Conservation (phyloP, 805 yeast genomes). For the Saccharomyces cerevisiae region DNA sequence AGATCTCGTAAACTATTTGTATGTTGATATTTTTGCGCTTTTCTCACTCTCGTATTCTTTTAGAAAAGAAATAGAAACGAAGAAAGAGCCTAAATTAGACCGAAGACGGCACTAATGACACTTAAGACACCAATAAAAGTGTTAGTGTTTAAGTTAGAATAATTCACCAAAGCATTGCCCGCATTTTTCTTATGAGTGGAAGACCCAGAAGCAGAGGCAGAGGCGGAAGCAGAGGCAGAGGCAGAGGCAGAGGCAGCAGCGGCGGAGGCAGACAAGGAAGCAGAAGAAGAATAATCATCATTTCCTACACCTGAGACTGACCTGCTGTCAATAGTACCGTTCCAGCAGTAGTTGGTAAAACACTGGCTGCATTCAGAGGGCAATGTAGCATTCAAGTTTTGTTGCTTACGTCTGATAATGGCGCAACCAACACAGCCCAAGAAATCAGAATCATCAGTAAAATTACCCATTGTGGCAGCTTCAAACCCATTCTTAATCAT, state of each 20-base stretch:
- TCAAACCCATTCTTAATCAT: slow-evolving; percentile 73
- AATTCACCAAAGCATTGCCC: slow-evolving; percentile 48
- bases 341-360: slow-evolving; percentile 71
- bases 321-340: slow-evolving; percentile 35
- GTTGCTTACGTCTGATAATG: slow-evolving; percentile 67
- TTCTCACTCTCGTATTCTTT: slow-evolving; percentile 55
- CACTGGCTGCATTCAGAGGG: slow-evolving; percentile 62
- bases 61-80: slow-evolving; percentile 21
- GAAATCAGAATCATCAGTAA: slow-evolving; percentile 63
- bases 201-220: slow-evolving; percentile 38
- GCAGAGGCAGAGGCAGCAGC: slow-evolving; percentile 1
- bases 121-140: slow-evolving; percentile 73
- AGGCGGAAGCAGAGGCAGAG: slow-evolving; percentile 14
- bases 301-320: slow-evolving; percentile 17
- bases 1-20: background rate
- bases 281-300: slow-evolving; percentile 7
- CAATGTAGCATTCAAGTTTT: slow-evolving; percentile 51
- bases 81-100: slow-evolving; percentile 44
- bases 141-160: slow-evolving; percentile 49
- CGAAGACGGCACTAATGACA: slow-evolving; percentile 73
- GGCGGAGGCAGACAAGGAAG: slow-evolving; percentile 3
- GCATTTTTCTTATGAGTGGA: slow-evolving; percentile 3
- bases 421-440: slow-evolving; percentile 77
- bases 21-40: slow-evolving; percentile 31
- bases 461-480: slow-evolving; percentile 53